These are phyloP conservation scores for Massariosphaeria phaeospora DNA, from an alignment of 495 filamentous ascomycete species.

Conservation along the genomic window DNA sequence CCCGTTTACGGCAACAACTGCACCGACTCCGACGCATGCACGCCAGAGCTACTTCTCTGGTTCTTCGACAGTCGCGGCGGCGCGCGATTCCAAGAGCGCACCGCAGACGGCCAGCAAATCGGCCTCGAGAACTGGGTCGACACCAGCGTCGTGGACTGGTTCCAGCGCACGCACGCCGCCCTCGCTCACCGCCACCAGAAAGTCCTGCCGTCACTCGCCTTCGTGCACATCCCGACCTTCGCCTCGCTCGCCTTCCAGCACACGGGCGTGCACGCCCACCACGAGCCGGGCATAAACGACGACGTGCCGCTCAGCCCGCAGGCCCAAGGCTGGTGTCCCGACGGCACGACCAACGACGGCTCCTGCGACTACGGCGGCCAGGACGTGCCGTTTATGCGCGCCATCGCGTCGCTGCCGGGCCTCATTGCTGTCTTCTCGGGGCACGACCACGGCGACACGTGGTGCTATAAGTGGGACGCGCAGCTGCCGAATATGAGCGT, in stretches of 20 bases:
- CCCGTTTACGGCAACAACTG: constrained; percentile 42
- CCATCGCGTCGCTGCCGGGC: constrained; percentile 43
- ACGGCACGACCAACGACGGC: constrained; percentile 3
- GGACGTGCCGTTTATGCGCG: constrained; percentile 62
- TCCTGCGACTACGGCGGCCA: constrained; percentile 46
- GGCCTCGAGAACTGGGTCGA: constrained; percentile 42
- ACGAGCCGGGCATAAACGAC: constrained; percentile 62
- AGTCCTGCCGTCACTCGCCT: constrained; percentile 59
- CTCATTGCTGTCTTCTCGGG: constrained; percentile 62
- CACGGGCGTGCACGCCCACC: constrained; percentile 35
- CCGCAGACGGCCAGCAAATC: constrained; percentile 38
- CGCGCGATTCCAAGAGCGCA: constrained; percentile 45
- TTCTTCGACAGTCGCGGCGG: constrained; percentile 73
- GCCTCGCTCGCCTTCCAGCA: constrained; percentile 50
- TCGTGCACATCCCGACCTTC: constrained; percentile 66
- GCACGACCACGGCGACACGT: constrained; percentile 67
- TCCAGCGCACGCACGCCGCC: constrained; percentile 45
- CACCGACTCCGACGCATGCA: too few species aligned
- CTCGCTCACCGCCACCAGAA: constrained; percentile 43
- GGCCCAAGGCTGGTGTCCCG: constrained; percentile 54
- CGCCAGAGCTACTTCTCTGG: constrained; percentile 58
- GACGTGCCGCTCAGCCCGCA: constrained; percentile 56
- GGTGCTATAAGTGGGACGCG: too few species aligned
- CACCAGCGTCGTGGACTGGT: constrained; percentile 56
- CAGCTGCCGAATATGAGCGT: too few species aligned